Base-by-base conservation (phyloP, 192 early-diverging fungal genomes). In the Coemansia sp. region DNA sequence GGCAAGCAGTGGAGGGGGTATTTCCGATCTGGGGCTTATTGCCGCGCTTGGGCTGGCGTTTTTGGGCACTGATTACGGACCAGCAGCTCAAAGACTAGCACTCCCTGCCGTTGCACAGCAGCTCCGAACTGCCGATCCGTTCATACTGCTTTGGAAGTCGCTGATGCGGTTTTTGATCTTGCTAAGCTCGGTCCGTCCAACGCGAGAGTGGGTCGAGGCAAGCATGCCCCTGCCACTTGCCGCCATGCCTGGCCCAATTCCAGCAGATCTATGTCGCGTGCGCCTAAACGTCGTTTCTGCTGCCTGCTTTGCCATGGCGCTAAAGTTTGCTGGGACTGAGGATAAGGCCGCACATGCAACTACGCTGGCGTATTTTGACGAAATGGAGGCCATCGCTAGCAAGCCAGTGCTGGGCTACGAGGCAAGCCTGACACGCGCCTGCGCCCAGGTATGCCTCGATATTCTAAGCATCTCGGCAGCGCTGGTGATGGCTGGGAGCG, bases 11-110 rank as follows among this genome's bases (percentile, higher is more conserved):
- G 63, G 64, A 24, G 59, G 63, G 15, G 34, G 27, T 9, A 64
- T 79, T 22, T 77, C 78, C 3, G 69, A 71, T 15, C 46, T 80
- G 9, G 82, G 82, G n/a, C 89, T 93, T 0, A 89, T 89, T 10
- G 88, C 96, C 29, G 96, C 96, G 0, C 75, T 98, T 18, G 94
- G 90, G 0, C 80, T 98, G 22, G 90, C 92, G 73, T 96, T 90
- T 68, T 80, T 98, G 42, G 93, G 92, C 46, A 92, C 94, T 18
- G 88, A 92, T 74, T 90, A 95, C 67, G 34, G 51, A 7, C 65
- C 76, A 18, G 84, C 93, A 1, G 94, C 95, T 0, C 72, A 87
- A 5, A 87, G 87, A 16, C 80, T 98, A 33, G 71, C 71, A 27
- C 65, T 93, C 1, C 93, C 94, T 6, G 72, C 76, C 34, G 88